Conservation (phyloP, 768 basidiomycete genomes). For the Tremella mesenterica region DNA sequence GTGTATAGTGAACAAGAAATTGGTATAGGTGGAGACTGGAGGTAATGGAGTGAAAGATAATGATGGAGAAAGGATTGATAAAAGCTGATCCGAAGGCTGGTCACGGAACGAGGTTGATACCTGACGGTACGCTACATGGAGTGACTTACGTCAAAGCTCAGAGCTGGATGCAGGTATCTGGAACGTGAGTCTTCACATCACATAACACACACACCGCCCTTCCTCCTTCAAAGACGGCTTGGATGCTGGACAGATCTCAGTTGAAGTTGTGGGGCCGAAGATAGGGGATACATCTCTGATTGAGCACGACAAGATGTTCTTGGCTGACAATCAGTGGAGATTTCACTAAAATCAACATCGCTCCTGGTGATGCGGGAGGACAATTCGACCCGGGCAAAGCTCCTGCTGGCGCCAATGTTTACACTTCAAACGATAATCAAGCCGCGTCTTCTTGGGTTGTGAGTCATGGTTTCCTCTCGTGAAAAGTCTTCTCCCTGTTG, state of each 20-base stretch:
- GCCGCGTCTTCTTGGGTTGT: slow-evolving; percentile 31
- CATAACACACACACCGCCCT: neutral
- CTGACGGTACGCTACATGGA: slow-evolving; percentile 34
- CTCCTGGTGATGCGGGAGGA: slow-evolving; percentile 27
- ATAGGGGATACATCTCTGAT: neutral
- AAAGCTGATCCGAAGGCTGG: slow-evolving; percentile 13
- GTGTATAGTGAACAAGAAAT: too few species aligned
- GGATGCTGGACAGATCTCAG: neutral
- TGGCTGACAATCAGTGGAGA: slow-evolving; percentile 25
- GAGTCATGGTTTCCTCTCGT: slow-evolving; percentile 8
- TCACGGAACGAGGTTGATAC: slow-evolving; percentile 28
- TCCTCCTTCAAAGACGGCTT: neutral
- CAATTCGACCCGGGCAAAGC: slow-evolving; percentile 28
- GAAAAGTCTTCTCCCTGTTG: too few species aligned
- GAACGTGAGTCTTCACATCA: slow-evolving; percentile 22
- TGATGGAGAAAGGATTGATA: too few species aligned
- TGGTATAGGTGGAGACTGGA: too few species aligned
- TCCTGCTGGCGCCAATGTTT: slow-evolving; percentile 23
- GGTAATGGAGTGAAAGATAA: too few species aligned
- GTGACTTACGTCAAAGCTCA: slow-evolving; percentile 36
- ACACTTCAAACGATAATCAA: slow-evolving; percentile 13
- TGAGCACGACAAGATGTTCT: neutral
- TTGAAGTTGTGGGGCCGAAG: neutral
- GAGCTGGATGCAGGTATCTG: slow-evolving; percentile 36
- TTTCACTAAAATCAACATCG: slow-evolving; percentile 37